Evolutionary conservation across 148 eudicot genomes (phyloP).

Genomic region (Bassia scoparia): DNA sequence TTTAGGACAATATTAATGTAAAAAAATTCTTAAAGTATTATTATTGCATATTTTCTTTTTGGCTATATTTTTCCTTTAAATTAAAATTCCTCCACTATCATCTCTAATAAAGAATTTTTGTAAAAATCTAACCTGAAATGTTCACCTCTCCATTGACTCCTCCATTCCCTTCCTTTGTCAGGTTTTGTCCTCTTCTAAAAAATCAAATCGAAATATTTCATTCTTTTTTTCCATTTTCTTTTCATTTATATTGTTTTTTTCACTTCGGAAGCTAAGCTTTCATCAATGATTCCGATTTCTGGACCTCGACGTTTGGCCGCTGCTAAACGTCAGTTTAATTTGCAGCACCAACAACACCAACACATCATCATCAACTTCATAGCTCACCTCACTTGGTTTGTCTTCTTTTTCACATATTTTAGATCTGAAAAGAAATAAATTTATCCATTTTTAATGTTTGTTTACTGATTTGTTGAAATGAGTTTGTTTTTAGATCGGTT

Average conservation of each 20-base stretch:
- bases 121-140: too few relatives aligned
- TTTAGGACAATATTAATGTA: too few relatives aligned
- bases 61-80: too few relatives aligned
- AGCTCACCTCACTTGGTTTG: conserved; percentile 54
- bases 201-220: too few relatives aligned
- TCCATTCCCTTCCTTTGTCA: too few relatives aligned
- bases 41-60: too few relatives aligned
- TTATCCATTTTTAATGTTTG: not conserved
- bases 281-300: conserved; percentile 68
- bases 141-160: too few relatives aligned
- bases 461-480: conserved; percentile 20
- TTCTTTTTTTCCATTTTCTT: not conserved
- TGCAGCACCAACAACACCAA: conserved; percentile 42
- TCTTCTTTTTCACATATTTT: not conserved
- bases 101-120: too few relatives aligned
- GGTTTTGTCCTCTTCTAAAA: too few relatives aligned
- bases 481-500: conserved; percentile 58
- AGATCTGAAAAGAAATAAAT: conserved; percentile 11
- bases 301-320: conserved; percentile 84
- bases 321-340: conserved; percentile 68
- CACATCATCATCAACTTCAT: conserved; percentile 25
- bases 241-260: not conserved
- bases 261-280: not conserved
- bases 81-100: too few relatives aligned
- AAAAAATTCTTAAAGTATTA: too few relatives aligned